These are phyloP conservation scores for Kwoniella sp. DNA, from an alignment of 768 basidiomycete species.

Conservation along the genomic window DNA sequence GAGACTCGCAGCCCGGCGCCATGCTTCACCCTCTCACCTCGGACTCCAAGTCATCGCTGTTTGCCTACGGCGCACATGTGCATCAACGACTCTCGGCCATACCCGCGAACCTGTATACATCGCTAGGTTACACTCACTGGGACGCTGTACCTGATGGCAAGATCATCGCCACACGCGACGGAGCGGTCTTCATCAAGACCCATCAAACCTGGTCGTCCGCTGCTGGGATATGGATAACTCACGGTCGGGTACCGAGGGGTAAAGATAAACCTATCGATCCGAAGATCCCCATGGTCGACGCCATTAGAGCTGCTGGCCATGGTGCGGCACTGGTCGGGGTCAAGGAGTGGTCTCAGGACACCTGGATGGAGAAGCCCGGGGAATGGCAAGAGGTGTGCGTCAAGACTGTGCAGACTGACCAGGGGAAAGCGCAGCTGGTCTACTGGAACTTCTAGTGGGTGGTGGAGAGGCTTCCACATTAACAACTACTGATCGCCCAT, in stretches of 20 bases:
- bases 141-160: conserved; percentile 25
- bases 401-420: conserved; percentile 14
- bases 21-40: conserved; percentile 21
- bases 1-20: conserved; percentile 44
- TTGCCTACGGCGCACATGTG: conserved; percentile 42
- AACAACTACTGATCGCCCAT: not conserved
- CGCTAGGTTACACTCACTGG: conserved; percentile 15
- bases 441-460: conserved; percentile 47
- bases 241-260: conserved; percentile 39
- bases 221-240: conserved; percentile 41
- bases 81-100: conserved; percentile 15
- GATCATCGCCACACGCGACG: conserved; percentile 31
- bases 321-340: conserved; percentile 21
- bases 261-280: conserved; percentile 33
- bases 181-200: conserved; percentile 43
- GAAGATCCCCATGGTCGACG: conserved; percentile 36
- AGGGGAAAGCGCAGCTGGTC: conserved; percentile 24
- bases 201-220: not conserved
- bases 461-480: not conserved
- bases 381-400: conserved; percentile 41
- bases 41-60: conserved; percentile 25
- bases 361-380: conserved; percentile 19
- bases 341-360: conserved; percentile 28
- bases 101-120: conserved; percentile 14
- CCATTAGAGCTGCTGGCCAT: conserved; percentile 29